Evolutionary conservation across 495 filamentous ascomycete genomes (phyloP).

Genomic region (Penicillium goetzii): DNA sequence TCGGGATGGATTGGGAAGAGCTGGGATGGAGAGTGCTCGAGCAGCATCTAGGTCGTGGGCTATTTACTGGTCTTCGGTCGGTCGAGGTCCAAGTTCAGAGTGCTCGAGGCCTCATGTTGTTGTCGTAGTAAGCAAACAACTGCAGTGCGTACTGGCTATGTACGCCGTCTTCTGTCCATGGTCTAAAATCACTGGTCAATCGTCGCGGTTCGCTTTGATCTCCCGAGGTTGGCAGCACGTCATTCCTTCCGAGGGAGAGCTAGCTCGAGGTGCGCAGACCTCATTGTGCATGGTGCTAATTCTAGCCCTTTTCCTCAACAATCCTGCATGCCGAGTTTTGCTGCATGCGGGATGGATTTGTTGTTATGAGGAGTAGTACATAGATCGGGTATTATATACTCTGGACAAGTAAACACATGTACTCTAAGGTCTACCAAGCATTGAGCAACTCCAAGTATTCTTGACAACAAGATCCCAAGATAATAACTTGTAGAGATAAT

Average conservation of each 20-base stretch:
- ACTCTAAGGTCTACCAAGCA: not conserved
- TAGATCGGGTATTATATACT: not conserved
- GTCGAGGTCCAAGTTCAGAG: slow-evolving; percentile 4
- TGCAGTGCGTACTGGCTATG: not conserved
- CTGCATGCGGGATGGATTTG: slow-evolving; percentile 13
- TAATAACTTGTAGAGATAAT: not conserved
- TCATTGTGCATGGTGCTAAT: slow-evolving; percentile 16
- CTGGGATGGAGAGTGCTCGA: not conserved
- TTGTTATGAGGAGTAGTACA: not conserved
- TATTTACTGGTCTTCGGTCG: not conserved
- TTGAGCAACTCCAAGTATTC: not conserved
- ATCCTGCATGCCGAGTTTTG: slow-evolving; percentile 3
- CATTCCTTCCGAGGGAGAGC: slow-evolving; percentile 8
- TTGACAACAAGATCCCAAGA: not conserved
- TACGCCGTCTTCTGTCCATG: no score
- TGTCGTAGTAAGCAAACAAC: not conserved
- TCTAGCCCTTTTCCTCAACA: not conserved
- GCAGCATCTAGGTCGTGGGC: not conserved
- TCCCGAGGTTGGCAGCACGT: slow-evolving; percentile 19
- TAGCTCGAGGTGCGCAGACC: slow-evolving; percentile 5
- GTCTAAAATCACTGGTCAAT: not conserved
- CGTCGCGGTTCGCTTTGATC: slow-evolving; percentile 15
- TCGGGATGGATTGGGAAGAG: not conserved
- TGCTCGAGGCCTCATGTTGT: not conserved
- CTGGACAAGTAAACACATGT: not conserved